Evolutionary conservation across 129 eudicot species (phyloP).

Genomic region (Arctium minus): DNA sequence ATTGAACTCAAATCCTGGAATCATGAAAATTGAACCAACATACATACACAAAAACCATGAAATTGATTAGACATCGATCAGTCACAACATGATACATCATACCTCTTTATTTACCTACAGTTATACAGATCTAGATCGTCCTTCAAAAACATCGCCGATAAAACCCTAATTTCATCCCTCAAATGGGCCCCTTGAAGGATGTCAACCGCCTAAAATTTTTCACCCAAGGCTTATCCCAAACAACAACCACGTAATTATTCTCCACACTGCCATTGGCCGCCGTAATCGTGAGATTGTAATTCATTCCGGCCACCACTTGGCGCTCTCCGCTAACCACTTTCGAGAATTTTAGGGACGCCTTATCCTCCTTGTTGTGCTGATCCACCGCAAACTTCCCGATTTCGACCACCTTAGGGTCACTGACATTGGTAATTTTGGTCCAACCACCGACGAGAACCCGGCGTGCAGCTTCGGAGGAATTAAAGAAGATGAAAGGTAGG

Average conservation of each 20-base stretch:
- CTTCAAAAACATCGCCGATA: neutral
- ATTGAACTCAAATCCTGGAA: neutral
- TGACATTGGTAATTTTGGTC: neutral
- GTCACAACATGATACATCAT: neutral
- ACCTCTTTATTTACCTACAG: neutral
- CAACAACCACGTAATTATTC: conserved; percentile 4
- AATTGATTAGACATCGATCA: neutral
- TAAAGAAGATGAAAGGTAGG: neutral
- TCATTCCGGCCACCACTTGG: conserved; percentile 12
- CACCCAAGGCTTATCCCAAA: conserved; percentile 10
- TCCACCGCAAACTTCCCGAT: conserved; percentile 7
- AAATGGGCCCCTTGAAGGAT: neutral
- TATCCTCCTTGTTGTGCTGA: neutral
- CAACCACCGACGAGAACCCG: neutral
- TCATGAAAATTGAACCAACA: neutral
- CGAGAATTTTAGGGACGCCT: neutral
- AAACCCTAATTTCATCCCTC: neutral
- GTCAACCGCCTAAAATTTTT: neutral
- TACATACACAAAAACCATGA: neutral
- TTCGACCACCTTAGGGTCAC: neutral
- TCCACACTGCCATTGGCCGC: neutral
- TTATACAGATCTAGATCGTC: neutral
- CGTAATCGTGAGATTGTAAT: neutral
- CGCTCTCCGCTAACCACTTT: neutral
- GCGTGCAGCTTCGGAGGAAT: neutral